Conservation (phyloP, 176 grass and related monocot species). For the Paspalum vaginatum region DNA sequence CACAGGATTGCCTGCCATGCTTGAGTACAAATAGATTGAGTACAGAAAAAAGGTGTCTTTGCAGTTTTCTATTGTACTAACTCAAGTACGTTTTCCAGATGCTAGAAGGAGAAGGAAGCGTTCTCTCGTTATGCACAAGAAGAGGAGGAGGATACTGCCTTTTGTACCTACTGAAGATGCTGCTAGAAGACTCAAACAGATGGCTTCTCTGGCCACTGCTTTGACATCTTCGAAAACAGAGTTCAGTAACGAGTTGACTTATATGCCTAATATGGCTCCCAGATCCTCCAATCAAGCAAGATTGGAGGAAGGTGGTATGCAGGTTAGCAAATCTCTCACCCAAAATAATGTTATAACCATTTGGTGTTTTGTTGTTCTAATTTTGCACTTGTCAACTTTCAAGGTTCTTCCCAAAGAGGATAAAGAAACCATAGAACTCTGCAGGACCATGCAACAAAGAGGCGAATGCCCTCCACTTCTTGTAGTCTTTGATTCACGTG, state of each 20-base stretch:
- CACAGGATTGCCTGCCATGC: not conserved
- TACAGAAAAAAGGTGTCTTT: not conserved
- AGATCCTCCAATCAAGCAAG: conserved; percentile 66
- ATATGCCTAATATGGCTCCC: conserved; percentile 63
- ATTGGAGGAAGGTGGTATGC: conserved; percentile 85
- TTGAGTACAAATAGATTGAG: not conserved
- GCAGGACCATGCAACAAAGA: conserved; percentile 71
- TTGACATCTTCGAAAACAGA: conserved; percentile 65
- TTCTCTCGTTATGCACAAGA: conserved; percentile 75
- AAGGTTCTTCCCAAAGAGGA: conserved; percentile 81
- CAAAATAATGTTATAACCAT: not conserved
- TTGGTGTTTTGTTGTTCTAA: conserved; percentile 17
- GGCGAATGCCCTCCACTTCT: conserved; percentile 88
- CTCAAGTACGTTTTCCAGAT: conserved; percentile 45
- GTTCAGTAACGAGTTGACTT: conserved; percentile 80
- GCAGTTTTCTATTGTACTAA: conserved; percentile 19
- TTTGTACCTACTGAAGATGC: conserved; percentile 66
- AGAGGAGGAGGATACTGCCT: conserved; percentile 79
- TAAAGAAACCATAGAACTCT: conserved; percentile 77
- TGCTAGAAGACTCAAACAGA: conserved; percentile 62
- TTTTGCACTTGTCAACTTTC: conserved; percentile 19
- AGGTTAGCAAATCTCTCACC: conserved; percentile 50
- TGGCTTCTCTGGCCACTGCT: conserved; percentile 85
- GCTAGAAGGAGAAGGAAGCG: conserved; percentile 63
- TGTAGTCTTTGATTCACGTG: conserved; percentile 72